Evolutionary conservation across 306 rosid genomes (phyloP).

Genomic region (Fragaria iinumae): DNA sequence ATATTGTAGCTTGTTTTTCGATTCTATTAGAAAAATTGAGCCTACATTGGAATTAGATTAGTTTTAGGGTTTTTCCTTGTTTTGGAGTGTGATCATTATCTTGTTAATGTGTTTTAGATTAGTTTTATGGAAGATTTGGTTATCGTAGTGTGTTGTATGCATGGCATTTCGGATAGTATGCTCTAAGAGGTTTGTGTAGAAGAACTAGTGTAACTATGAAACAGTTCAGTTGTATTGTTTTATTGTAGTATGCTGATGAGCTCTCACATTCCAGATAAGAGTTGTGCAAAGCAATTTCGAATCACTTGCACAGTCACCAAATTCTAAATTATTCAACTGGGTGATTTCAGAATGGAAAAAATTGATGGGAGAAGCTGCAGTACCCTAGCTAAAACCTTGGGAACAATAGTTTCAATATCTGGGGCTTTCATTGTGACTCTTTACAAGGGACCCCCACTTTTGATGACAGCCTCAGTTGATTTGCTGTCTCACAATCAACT

Average conservation of each 20-base stretch:
- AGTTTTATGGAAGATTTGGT: not conserved
- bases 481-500: constrained; percentile 33
- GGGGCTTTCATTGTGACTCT: constrained; percentile 82
- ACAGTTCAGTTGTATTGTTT: not conserved
- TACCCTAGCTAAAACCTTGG: constrained; percentile 58
- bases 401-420: constrained; percentile 62
- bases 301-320: not conserved
- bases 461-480: constrained; percentile 35
- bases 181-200: not conserved
- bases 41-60: not conserved
- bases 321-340: constrained; percentile 28
- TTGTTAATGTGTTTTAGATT: not conserved
- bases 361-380: constrained; percentile 55
- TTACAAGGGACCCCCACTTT: constrained; percentile 72
- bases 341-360: constrained; percentile 66
- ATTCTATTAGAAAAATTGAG: not conserved
- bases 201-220: not conserved
- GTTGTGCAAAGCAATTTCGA: constrained; percentile 2
- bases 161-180: not conserved
- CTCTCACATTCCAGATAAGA: constrained; percentile 1
- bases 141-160: not conserved
- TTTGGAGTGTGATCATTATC: not conserved
- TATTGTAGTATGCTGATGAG: not conserved
- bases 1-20: not conserved
- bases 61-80: not conserved